Evolutionary conservation across 75 land plant genomes (phyloP), one percentile per base, ranked within the genome.

Genomic region (Cupressus sempervirens): DNA sequence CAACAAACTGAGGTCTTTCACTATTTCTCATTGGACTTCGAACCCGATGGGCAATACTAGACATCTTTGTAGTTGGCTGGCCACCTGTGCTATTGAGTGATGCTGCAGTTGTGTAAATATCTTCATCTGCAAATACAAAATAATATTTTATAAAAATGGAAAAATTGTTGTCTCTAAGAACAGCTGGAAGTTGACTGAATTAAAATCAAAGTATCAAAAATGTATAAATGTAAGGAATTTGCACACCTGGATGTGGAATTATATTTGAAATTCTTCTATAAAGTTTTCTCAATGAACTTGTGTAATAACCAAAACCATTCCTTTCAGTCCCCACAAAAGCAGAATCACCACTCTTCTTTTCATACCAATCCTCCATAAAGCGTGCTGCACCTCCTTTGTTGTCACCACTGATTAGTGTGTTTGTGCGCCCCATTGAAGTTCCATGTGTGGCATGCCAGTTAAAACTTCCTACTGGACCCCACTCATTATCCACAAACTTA

Each of bases 401-500:
- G 77, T 98, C 99, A 50, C 99, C 97, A 91, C 99, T 98, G 15
- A 98, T 95, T 75, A 98, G 92, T 77, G 91, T 80, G 83, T 98
- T 98, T 73, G 95, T 94, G 18, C 98, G 93, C 80, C 96, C 97
- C 99, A 98, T 98, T 53, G 99, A 96, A 72, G 99, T 98, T 81
- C 99, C 98, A 89, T 98, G 99, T 79, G 95, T 94, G 80, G 99
- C 93, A 95, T 96, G 94, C 99, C 99, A 98, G 83, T 92, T 98
- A 74, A 98, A 94, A 88, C 97, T 89, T 56, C 99, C 99, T 48
- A 96, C 92, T 16, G 99, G 92, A 34, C 99, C 99, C 96, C 96
- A 92, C 80, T 96, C 91, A 72, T 87, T 87, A 91, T 98, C 97
- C 10, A 93, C 97, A 91, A 98, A 96, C 92, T 98, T 98, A 84